Base-by-base conservation (phyloP, 176 grass and related monocot genomes). In the Bromus sterilis region DNA sequence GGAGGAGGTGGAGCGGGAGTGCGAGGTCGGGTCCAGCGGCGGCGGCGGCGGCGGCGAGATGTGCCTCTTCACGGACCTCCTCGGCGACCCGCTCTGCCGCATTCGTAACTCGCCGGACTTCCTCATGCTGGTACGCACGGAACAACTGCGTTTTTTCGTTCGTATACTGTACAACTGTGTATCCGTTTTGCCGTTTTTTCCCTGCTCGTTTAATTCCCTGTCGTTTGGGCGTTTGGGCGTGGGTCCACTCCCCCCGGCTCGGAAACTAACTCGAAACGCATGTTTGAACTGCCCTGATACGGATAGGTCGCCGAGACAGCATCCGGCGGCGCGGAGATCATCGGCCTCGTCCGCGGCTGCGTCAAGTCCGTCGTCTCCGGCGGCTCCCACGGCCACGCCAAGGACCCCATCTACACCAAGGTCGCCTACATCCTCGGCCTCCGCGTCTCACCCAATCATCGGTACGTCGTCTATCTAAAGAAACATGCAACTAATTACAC, bases 81-180 rank as follows among this genome's bases (percentile, higher is more conserved):
- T 98, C 65, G 95, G 95, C 44, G 90, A 98, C 74, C 95, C 95
- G 18, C 92, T 98, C 59, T 93, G 86, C 88, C 92, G 95, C 83
- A 89, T 98, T 89, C 95, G 95, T 36, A 76, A 94, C 75, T 98
- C 92, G 23, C 95, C 95, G 70, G 86, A 84, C 68, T 91, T 53
- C 65, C 88, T 91, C 84, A 94, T 98, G 95, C 92, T 98, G 87
- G 95, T 98, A 92, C 65, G 83, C 76, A 42, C 72, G 5, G 34
- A 11, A 36, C 24, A 24, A 4, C 41, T 25, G 55, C 55, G 2
- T 24, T 57, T 11, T 57, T 24, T 24, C 55, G n/a, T 21, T 23
- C 58, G 56, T 3, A 9, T 3, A 9, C 40, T 42, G 13, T 32
- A 11, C n/a, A n/a, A n/a, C 35, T 26, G 25, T 46, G 36, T 66